Conservation (phyloP, 768 basidiomycete genomes). For the Leucocoprinus leucothites region DNA sequence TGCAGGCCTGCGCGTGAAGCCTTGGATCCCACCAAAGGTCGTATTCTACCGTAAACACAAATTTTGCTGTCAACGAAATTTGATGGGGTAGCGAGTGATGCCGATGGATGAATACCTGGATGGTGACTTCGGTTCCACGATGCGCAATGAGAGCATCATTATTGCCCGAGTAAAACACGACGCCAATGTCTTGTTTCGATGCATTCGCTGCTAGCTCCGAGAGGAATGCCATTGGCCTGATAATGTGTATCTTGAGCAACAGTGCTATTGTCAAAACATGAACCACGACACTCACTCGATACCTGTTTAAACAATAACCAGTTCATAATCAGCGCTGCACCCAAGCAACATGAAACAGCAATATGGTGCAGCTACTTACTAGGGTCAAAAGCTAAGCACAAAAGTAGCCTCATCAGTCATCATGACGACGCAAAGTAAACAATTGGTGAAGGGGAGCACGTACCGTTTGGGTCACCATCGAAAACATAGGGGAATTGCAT, state of each 20-base stretch:
- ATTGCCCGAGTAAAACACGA: constrained; percentile 68
- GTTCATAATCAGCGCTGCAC: not conserved
- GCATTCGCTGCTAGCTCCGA: constrained; percentile 66
- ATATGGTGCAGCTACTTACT: constrained; percentile 24
- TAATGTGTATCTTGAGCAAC: not conserved
- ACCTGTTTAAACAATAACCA: constrained; percentile 18
- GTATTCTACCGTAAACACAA: constrained; percentile 49
- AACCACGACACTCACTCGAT: constrained; percentile 26
- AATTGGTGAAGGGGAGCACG: constrained; percentile 14
- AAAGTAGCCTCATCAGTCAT: not conserved
- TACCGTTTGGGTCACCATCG: constrained; percentile 27
- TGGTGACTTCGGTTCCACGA: constrained; percentile 59
- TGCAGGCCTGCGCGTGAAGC: constrained; percentile 65
- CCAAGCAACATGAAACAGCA: not conserved
- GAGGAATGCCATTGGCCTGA: constrained; percentile 61
- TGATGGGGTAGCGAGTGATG: not conserved
- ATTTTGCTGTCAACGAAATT: constrained; percentile 7
- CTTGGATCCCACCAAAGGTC: constrained; percentile 74
- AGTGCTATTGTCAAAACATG: not conserved
- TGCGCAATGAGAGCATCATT: constrained; percentile 67
- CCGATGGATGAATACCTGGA: constrained; percentile 40
- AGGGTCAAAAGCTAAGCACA: constrained; percentile 28
- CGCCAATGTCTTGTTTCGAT: constrained; percentile 42
- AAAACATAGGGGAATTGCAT: constrained; percentile 35
- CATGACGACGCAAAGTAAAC: not conserved